Base-by-base conservation (phyloP, 192 early-diverging fungal species). In the Coemansia furcata region DNA sequence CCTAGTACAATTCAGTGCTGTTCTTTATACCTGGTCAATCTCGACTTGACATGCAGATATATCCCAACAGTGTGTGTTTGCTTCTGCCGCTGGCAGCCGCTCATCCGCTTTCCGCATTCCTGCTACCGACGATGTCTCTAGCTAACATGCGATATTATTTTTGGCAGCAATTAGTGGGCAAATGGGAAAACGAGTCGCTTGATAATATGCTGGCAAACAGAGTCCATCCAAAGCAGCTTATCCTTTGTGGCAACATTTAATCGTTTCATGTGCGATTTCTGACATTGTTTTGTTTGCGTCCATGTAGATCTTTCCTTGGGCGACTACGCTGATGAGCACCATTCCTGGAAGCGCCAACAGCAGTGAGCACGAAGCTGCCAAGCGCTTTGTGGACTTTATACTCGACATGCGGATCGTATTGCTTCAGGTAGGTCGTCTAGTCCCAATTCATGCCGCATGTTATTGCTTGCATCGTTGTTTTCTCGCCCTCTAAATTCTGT, bases 271-370 rank as follows among this genome's bases (percentile, higher is more conserved):
- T 19, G 19, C 19, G 12, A 19, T n/a, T 38, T 10, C 15, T 21
- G 32, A n/a, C 30, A n/a, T 21, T 60, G 10, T 23, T 39, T 37
- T 33, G 6, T n/a, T 33, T 55, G 19, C 35, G 30, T 17, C 29
- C 35, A 32, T 73, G 68, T 82, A 83, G 80, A 77, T 83, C 58
- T 83, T 83, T 35, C 80, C 80, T 11, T 83, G 80, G 80, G 80
- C 75, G 2, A 67, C 68, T 19, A 69, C 68, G 2, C 71, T 83
- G 76, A 17, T 61, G 46, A 68, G 49, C 46, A 68, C 68, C 4
- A 64, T 77, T 62, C 72, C 80, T 33, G 63, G 30, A 43, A 65
- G 38, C 39, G 43, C 44, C 37, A 54, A 55, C 19, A 59, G 71
- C 11, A 71, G 74, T 39, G 80, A 77, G 50, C 69, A 63, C 47